Conservation (phyloP, 2,329 filamentous ascomycete genomes). For the Xylaria sp. region DNA sequence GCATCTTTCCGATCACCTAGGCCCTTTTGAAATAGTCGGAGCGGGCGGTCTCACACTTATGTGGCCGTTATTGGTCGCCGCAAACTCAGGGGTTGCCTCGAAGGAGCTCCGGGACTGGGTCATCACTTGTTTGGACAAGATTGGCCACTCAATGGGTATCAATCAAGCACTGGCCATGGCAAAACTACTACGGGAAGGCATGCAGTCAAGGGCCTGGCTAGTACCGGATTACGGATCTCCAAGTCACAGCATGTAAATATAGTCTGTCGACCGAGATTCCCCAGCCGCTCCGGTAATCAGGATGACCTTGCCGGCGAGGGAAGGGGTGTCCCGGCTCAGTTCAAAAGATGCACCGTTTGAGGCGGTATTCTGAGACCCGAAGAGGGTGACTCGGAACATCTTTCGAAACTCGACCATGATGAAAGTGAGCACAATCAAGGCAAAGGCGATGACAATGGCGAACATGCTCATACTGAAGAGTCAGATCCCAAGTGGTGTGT, state of each 20-base stretch:
- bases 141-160: conserved; percentile 18
- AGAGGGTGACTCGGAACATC: too few species aligned
- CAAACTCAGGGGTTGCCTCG: conserved; percentile 3
- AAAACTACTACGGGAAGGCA: conserved; percentile 8
- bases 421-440: too few species aligned
- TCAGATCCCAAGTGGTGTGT: too few species aligned
- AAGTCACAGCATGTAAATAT: background rate
- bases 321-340: too few species aligned
- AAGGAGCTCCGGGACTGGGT: conserved; percentile 1
- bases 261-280: too few species aligned
- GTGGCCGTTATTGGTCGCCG: conserved; percentile 17
- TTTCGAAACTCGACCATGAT: too few species aligned
- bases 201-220: conserved; percentile 13
- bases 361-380: too few species aligned
- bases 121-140: conserved; percentile 13
- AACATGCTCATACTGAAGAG: too few species aligned
- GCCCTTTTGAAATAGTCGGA: conserved; percentile 7
- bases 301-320: too few species aligned
- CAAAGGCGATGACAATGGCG: too few species aligned
- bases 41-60: conserved; percentile 7
- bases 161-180: conserved; percentile 16
- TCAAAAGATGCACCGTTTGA: too few species aligned
- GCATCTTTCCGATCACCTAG: background rate
- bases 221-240: conserved; percentile 1
- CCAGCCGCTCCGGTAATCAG: too few species aligned